Evolutionary conservation across 768 basidiomycete species (phyloP).

Genomic region (Cystofilobasidium capitatum): DNA sequence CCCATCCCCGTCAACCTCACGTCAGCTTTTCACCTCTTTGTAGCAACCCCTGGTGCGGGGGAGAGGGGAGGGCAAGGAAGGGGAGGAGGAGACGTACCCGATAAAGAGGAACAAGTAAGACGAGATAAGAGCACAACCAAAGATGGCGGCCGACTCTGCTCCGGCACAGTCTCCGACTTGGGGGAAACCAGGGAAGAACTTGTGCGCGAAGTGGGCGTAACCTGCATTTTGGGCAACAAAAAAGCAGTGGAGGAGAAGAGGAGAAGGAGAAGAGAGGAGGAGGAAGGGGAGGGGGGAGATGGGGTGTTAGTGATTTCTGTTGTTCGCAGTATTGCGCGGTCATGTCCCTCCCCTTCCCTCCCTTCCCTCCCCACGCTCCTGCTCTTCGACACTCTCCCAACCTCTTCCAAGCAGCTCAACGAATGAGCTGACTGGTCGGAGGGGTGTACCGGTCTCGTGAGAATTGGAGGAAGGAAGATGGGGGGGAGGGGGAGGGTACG

Average conservation of each 20-base stretch:
- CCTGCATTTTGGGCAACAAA: constrained; percentile 37
- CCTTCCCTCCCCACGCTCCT: no score
- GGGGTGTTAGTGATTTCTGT: neutral
- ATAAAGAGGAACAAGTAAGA: constrained; percentile 91
- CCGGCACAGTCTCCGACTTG: constrained; percentile 73
- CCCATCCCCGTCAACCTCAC: neutral
- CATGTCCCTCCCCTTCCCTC: no score
- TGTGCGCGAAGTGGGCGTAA: constrained; percentile 69
- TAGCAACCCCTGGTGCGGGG: neutral
- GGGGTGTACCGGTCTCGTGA: no score
- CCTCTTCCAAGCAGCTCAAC: no score
- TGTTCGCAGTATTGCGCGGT: neutral
- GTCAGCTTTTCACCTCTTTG: no score
- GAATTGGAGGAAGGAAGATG: constrained; percentile 28
- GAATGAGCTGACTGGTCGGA: no score
- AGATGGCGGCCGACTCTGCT: constrained; percentile 72
- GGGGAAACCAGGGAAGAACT: constrained; percentile 54
- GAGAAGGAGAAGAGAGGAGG: neutral
- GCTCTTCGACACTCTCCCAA: no score
- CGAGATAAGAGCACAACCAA: constrained; percentile 79
- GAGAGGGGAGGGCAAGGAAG: neutral
- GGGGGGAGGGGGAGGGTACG: neutral
- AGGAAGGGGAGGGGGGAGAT: neutral
- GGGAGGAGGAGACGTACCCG: constrained; percentile 41
- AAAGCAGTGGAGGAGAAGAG: constrained; percentile 14